Percentiles rank a stretch among this genome's conserved stretches.
These are phyloP conservation scores for Diplosphaera chodatii DNA, from an alignment of 139 green algal species.

Conservation along the genomic window DNA sequence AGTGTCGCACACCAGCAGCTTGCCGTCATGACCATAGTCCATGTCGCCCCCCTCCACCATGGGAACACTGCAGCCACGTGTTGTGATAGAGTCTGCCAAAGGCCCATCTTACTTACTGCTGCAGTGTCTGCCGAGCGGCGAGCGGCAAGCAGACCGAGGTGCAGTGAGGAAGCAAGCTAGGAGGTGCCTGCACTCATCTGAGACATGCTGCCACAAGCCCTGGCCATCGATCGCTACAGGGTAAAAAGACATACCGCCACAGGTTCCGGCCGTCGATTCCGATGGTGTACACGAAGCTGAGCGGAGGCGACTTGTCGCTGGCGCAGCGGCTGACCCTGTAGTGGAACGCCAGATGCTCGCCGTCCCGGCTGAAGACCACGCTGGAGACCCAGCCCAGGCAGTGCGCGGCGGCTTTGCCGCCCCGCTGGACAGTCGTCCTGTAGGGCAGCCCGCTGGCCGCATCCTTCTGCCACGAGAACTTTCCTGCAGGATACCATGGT, in stretches of 20 bases:
- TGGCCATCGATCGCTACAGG: no score
- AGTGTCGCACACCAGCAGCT: conserved; percentile 6
- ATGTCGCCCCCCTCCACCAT: conserved; percentile 3
- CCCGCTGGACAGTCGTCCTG: neutral
- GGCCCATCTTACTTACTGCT: no score
- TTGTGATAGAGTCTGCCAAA: no score
- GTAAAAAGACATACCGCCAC: neutral
- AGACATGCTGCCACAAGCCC: no score
- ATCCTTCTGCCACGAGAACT: conserved; percentile 2
- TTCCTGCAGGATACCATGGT: conserved; percentile 1
- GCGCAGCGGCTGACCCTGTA: conserved; percentile 5
- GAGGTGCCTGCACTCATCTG: no score
- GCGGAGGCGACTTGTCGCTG: neutral
- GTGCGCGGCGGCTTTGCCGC: neutral
- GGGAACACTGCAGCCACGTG: conserved; percentile 1
- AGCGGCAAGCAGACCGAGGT: no score
- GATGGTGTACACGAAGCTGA: neutral
- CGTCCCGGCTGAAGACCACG: conserved; percentile 6
- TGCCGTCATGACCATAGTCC: conserved; percentile 6
- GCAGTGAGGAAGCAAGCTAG: no score
- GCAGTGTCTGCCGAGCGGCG: no score
- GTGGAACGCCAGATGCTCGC: conserved; percentile 6
- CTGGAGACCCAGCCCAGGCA: conserved; percentile 9
- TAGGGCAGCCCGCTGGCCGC: conserved; percentile 1
- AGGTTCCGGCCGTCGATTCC: neutral